Conservation (phyloP, 768 basidiomycete species). For the Leccinum barrowsii region DNA sequence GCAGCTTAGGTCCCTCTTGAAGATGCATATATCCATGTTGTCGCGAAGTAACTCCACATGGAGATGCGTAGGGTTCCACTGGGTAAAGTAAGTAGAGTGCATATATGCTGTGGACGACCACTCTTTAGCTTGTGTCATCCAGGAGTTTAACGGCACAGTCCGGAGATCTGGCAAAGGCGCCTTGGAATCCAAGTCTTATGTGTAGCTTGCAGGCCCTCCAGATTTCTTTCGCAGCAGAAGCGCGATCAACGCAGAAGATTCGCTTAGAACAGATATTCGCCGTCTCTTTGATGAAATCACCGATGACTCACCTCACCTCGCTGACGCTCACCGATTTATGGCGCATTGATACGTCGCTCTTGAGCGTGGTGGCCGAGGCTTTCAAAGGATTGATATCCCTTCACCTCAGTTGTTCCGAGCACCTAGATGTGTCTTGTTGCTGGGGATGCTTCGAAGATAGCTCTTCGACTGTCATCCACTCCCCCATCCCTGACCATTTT, state of each 20-base stretch:
- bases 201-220: slow-evolving; percentile 36
- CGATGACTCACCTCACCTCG: slow-evolving; percentile 38
- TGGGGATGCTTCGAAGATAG: slow-evolving; percentile 65
- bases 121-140: neutral
- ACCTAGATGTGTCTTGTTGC: slow-evolving; percentile 56
- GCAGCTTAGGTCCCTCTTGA: slow-evolving; percentile 30
- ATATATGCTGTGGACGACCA: slow-evolving; percentile 14
- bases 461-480: slow-evolving; percentile 50
- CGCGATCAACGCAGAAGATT: slow-evolving; percentile 42
- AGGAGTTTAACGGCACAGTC: slow-evolving; percentile 22
- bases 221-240: slow-evolving; percentile 43
- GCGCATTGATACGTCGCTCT: slow-evolving; percentile 48
- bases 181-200: slow-evolving; percentile 31
- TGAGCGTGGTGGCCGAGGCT: slow-evolving; percentile 42
- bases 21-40: slow-evolving; percentile 28
- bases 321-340: slow-evolving; percentile 55
- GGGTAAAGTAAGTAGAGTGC: slow-evolving; percentile 43
- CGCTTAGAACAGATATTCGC: slow-evolving; percentile 34
- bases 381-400: slow-evolving; percentile 48
- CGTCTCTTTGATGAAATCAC: slow-evolving; percentile 23
- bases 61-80: slow-evolving; percentile 34
- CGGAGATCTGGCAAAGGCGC: slow-evolving; percentile 16
- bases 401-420: slow-evolving; percentile 56
- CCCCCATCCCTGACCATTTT: slow-evolving; percentile 57
- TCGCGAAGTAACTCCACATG: slow-evolving; percentile 16